These are phyloP conservation scores for Clonostachys chloroleuca DNA, from an alignment of 2,329 filamentous ascomycete species.

Conservation along the genomic window DNA sequence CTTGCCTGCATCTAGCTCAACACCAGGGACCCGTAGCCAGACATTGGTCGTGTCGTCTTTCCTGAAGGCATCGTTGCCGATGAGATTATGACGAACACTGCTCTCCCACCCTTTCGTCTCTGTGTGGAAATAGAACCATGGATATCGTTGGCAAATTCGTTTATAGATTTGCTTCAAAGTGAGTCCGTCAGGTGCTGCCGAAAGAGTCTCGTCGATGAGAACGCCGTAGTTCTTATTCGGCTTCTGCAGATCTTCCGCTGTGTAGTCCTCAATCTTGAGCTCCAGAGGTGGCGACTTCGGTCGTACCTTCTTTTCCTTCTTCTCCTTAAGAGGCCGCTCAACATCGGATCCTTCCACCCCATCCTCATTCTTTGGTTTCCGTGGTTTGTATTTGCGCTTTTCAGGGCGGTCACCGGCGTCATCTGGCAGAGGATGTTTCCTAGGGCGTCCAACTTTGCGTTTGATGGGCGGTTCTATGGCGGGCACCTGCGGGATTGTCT, in stretches of 20 bases:
- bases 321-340: slow-evolving; percentile 51
- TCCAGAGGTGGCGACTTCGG: slow-evolving; percentile 58
- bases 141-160: slow-evolving; percentile 52
- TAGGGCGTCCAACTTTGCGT: slow-evolving; percentile 60
- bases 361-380: slow-evolving; percentile 49
- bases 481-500: slow-evolving; percentile 41
- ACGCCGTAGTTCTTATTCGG: slow-evolving; percentile 60
- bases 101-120: slow-evolving; percentile 64
- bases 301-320: slow-evolving; percentile 54
- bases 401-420: slow-evolving; percentile 48
- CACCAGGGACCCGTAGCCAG: slow-evolving; percentile 53
- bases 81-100: slow-evolving; percentile 59
- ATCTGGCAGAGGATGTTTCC: slow-evolving; percentile 59
- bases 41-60: slow-evolving; percentile 52
- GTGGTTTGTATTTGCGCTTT: slow-evolving; percentile 63
- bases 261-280: slow-evolving; percentile 50
- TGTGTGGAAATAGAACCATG: slow-evolving; percentile 55
- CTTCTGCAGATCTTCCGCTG: slow-evolving; percentile 53
- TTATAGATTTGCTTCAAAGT: slow-evolving; percentile 61
- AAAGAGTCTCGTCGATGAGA: slow-evolving; percentile 56
- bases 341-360: slow-evolving; percentile 51
- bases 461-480: slow-evolving; percentile 49
- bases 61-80: slow-evolving; percentile 56
- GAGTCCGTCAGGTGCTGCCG: slow-evolving; percentile 47
- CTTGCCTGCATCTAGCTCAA: slow-evolving; percentile 57